Evolutionary conservation across 768 basidiomycete species (phyloP), one percentile per base, ranked within the genome.

Genomic region (Pleurotus pulmonarius): DNA sequence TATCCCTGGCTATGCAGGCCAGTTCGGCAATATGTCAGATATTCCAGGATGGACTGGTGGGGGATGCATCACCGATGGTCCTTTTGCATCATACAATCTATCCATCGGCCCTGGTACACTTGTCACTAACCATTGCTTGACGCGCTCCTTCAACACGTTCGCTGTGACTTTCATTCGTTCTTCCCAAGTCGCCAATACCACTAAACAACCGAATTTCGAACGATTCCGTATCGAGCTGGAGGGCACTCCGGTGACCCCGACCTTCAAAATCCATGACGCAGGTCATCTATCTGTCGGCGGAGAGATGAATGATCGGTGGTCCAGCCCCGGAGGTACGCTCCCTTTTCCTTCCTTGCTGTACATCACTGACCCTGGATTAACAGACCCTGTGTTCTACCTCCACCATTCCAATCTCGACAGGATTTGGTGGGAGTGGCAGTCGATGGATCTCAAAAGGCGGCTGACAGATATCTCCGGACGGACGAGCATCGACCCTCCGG

Each of bases 341-440:
- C 7, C 18, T 12, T 12, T 56, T 20, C 20, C 16, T 6, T 8
- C 22, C 26, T 18, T 49, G 44, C 41, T 7, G 2, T 43, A 26
- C 18, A 16, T 47, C n/a, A 3, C 38, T 29, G 26, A 29, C 26
- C 9, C 7, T 29, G 9, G 1, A 29, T 29, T 6, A 6, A 6
- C 9, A 75, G 73, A 75, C 49, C 73, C 74, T 3, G 41, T 77
- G 8, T 75, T 75, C 62, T 74, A 71, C 60, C 60, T 74, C 18
- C 74, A 75, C 56, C 73, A 75, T 53, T 67, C 70, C 9, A 74
- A 73, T 49, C 51, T 77, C 11, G 73, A 75, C 49, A 67, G 73
- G 16, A 63, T 77, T 1, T 75, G 74, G 74, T 73, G 72, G 73
- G 44, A 61, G 6, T 77, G 75, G 75, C 72, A 73, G 44, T 57